These are phyloP conservation scores for Ogataea paraovalis DNA, from an alignment of 805 yeast species.

Conservation along the genomic window DNA sequence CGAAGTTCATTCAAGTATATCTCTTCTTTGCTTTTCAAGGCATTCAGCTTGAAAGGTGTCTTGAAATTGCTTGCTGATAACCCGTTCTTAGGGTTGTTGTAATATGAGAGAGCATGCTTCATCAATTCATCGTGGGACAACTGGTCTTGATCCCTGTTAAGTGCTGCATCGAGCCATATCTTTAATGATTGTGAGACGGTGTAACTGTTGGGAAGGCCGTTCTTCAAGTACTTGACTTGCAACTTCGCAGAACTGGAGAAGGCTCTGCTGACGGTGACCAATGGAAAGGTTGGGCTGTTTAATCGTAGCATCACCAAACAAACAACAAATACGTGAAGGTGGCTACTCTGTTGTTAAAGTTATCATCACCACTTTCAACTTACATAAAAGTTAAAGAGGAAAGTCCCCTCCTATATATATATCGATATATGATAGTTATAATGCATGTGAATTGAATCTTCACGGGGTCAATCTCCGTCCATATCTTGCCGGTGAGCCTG, in stretches of 20 bases:
- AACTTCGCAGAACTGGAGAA: not conserved
- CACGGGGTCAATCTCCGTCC: too few species aligned
- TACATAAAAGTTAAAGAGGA: too few species aligned
- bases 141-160: slow-evolving; percentile 17
- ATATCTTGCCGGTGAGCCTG: too few species aligned
- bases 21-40: slow-evolving; percentile 2
- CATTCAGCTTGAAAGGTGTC: slow-evolving; percentile 9
- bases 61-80: slow-evolving; percentile 17
- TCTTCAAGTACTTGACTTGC: slow-evolving; percentile 4
- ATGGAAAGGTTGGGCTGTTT: too few species aligned
- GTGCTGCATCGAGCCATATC: slow-evolving; percentile 23
- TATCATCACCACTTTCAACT: too few species aligned
- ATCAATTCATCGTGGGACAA: slow-evolving; percentile 24
- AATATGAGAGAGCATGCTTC: slow-evolving; percentile 24
- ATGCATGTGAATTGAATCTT: too few species aligned
- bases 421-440: too few species aligned
- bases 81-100: slow-evolving; percentile 11
- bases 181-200: slow-evolving; percentile 16
- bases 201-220: slow-evolving; percentile 15
- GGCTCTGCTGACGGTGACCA: not conserved
- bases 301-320: too few species aligned
- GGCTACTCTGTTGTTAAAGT: too few species aligned
- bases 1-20: slow-evolving; percentile 26
- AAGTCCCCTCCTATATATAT: too few species aligned
- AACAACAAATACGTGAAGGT: too few species aligned